Conservation (phyloP, 768 basidiomycete genomes). For the Naganishia onofrii region DNA sequence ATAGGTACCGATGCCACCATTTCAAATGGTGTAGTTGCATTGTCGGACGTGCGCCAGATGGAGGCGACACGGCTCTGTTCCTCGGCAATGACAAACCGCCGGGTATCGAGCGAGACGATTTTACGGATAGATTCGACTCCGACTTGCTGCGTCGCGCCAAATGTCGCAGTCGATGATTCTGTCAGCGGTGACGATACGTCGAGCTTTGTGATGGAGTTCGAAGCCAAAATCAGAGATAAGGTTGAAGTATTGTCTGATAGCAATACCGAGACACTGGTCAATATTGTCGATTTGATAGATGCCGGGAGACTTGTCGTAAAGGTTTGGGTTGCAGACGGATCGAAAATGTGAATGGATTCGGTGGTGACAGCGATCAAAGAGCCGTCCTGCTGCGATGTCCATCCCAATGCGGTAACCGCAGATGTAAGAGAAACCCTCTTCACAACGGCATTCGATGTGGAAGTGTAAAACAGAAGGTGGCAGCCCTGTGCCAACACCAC, state of each 20-base stretch:
- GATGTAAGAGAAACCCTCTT: conserved; percentile 16
- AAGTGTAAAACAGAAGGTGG: conserved; percentile 14
- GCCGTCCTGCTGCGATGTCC: conserved; percentile 31
- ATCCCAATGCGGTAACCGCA: conserved; percentile 4
- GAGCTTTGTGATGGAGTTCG: conserved; percentile 36
- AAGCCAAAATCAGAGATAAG: conserved; percentile 39
- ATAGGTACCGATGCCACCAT: conserved; percentile 39
- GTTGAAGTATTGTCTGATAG: conserved; percentile 32
- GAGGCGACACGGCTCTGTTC: conserved; percentile 27
- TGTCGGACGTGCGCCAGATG: conserved; percentile 26
- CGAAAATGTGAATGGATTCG: conserved; percentile 13
- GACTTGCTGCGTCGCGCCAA: conserved; percentile 40
- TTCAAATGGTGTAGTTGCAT: conserved; percentile 42
- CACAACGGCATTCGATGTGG: conserved; percentile 33
- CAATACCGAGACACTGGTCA: conserved; percentile 37
- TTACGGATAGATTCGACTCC: conserved; percentile 33
- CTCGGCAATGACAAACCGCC: conserved; percentile 28
- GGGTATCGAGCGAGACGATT: conserved; percentile 36
- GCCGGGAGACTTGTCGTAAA: conserved; percentile 35
- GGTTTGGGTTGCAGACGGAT: conserved; percentile 31
- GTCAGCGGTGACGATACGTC: conserved; percentile 37
- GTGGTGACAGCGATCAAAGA: conserved; percentile 36
- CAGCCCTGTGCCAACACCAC: conserved; percentile 13
- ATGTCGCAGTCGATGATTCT: conserved; percentile 41
- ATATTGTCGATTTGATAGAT: conserved; percentile 23